phyloP scores from a whole-genome alignment of 257 asterid species.

The Rauvolfia tetraphylla region DNA sequence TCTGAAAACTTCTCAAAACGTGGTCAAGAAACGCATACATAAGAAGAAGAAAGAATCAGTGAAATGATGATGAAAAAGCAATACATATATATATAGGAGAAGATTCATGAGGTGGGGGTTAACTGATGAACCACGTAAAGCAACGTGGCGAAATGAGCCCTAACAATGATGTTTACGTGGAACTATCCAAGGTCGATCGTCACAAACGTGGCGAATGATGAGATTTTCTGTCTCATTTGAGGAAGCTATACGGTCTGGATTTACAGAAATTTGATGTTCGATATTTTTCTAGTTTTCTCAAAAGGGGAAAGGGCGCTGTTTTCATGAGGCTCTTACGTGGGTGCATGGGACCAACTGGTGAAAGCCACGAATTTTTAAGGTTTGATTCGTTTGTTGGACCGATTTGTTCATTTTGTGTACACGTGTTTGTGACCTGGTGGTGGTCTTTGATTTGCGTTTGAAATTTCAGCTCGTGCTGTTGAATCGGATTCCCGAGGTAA shows the following conservation, averaged over 20 bases:
- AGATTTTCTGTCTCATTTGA: background rate
- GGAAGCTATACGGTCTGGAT: background rate
- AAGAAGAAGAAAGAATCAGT: background rate
- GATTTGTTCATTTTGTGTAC: too few relatives aligned
- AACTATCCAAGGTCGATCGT: background rate
- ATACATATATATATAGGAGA: background rate
- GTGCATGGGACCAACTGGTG: background rate
- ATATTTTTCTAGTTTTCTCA: too few relatives aligned
- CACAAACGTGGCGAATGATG: background rate
- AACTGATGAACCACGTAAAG: background rate
- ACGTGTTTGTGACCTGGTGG: too few relatives aligned
- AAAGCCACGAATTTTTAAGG: background rate
- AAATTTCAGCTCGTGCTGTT: too few relatives aligned
- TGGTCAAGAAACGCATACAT: background rate
- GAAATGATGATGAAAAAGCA: background rate
- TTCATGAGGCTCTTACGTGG: background rate
- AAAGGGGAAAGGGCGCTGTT: background rate
- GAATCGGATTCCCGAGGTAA: too few relatives aligned
- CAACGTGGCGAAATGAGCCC: constrained; percentile 11
- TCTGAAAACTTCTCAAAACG: background rate
- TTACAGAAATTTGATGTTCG: background rate
- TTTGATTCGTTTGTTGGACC: too few relatives aligned
- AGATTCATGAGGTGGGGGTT: background rate
- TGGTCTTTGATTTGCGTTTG: too few relatives aligned
- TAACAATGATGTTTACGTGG: constrained; percentile 2